These are phyloP conservation scores for Carpinus fangiana DNA, from an alignment of 306 rosid genomes.

Conservation along the genomic window DNA sequence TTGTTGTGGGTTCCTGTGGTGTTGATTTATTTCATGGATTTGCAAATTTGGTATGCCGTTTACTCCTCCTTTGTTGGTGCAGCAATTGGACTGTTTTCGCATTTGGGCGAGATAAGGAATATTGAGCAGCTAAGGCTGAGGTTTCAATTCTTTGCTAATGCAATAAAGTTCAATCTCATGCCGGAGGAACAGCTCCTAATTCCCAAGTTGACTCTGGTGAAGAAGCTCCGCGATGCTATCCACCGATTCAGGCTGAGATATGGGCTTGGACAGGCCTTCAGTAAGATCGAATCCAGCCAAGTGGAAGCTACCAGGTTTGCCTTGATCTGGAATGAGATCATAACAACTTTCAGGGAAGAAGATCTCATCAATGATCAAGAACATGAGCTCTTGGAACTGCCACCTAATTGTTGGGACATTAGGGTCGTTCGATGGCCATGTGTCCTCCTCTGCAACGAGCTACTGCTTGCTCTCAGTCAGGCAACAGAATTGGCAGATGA, in stretches of 20 bases:
- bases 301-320: slow-evolving; percentile 85
- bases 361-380: slow-evolving; percentile 83
- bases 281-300: slow-evolving; percentile 83
- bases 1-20: slow-evolving; percentile 83
- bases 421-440: slow-evolving; percentile 94
- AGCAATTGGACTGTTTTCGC: slow-evolving; percentile 71
- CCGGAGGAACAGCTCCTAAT: slow-evolving; percentile 54
- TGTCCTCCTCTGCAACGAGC: slow-evolving; percentile 75
- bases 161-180: slow-evolving; percentile 86
- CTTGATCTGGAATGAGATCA: slow-evolving; percentile 92
- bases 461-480: slow-evolving; percentile 82
- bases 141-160: slow-evolving; percentile 91
- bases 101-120: slow-evolving; percentile 93
- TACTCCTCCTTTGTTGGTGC: slow-evolving; percentile 66
- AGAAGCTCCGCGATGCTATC: slow-evolving; percentile 78
- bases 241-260: slow-evolving; percentile 77
- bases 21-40: slow-evolving; percentile 82
- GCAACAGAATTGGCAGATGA: slow-evolving; percentile 64
- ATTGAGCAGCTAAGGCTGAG: slow-evolving; percentile 76
- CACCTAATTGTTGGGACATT: slow-evolving; percentile 82
- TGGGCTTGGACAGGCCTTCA: slow-evolving; percentile 68
- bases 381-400: slow-evolving; percentile 73
- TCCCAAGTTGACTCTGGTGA: slow-evolving; percentile 49
- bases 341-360: slow-evolving; percentile 87
- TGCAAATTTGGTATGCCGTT: slow-evolving; percentile 93